Conservation (phyloP, 257 asterid species). For the Fraxinus quadrangulata region DNA sequence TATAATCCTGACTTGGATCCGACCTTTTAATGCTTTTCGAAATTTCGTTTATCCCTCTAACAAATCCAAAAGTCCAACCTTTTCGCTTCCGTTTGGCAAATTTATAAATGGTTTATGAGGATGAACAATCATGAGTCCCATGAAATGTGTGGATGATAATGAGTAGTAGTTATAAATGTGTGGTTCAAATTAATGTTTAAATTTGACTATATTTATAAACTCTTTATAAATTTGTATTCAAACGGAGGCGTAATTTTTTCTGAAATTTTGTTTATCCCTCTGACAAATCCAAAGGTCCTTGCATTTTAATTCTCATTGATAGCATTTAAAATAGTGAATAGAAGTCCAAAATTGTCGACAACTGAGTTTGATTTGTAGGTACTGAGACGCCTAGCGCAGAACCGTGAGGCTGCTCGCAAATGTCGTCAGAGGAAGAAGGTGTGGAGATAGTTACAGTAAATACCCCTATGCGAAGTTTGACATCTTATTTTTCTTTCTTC, state of each 20-base stretch:
- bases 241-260: too few relatives aligned
- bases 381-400: constrained; percentile 88
- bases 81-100: too few relatives aligned
- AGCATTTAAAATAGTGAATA: background rate
- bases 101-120: too few relatives aligned
- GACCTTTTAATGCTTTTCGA: background rate
- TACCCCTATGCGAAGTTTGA: background rate
- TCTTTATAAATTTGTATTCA: too few relatives aligned
- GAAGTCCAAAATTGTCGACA: background rate
- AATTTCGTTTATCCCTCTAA: background rate
- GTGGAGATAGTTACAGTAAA: constrained; percentile 1
- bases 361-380: constrained; percentile 44
- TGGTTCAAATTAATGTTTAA: too few relatives aligned
- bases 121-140: too few relatives aligned
- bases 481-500: background rate
- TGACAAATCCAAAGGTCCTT: background rate
- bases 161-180: too few relatives aligned
- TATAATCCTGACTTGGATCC: background rate
- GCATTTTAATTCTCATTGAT: background rate
- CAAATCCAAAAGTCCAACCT: background rate
- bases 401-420: constrained; percentile 97
- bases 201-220: too few relatives aligned
- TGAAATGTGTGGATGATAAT: too few relatives aligned
- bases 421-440: constrained; percentile 89
- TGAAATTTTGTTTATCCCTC: background rate